These are phyloP conservation scores for Amanita molliuscula DNA, from an alignment of 768 basidiomycete species.

Conservation along the genomic window DNA sequence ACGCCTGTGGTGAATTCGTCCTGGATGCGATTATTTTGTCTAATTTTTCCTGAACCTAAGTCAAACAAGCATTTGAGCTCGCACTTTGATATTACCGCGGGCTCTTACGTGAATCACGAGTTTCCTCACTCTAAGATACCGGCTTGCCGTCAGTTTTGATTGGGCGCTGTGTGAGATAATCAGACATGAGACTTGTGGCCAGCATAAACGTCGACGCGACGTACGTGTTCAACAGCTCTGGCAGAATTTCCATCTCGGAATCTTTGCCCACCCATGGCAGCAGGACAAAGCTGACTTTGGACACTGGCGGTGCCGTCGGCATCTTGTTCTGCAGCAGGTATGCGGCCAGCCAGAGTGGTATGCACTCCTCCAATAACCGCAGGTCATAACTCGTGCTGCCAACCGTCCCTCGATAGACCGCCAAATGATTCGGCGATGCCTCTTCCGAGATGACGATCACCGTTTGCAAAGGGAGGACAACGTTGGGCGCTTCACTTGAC, in stretches of 20 bases:
- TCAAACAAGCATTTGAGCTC: background rate
- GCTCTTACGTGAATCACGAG: constrained; percentile 66
- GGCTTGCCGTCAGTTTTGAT: constrained; percentile 81
- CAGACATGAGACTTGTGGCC: background rate
- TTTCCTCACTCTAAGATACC: constrained; percentile 79
- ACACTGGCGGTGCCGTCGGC: constrained; percentile 34
- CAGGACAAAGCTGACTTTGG: constrained; percentile 85
- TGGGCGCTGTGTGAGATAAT: constrained; percentile 37
- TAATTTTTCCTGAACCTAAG: constrained; percentile 75
- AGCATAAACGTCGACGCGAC: constrained; percentile 22
- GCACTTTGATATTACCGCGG: background rate
- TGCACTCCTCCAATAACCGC: constrained; percentile 52
- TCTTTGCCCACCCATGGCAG: constrained; percentile 64
- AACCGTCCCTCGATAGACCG: constrained; percentile 67
- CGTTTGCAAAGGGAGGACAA: constrained; percentile 48
- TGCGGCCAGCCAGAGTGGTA: constrained; percentile 87
- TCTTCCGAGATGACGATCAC: constrained; percentile 78
- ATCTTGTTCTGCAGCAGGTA: constrained; percentile 66
- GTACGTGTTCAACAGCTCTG: constrained; percentile 80
- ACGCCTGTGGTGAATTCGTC: constrained; percentile 8
- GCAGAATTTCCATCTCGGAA: constrained; percentile 48
- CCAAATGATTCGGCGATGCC: constrained; percentile 59
- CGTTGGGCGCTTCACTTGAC: constrained; percentile 59
- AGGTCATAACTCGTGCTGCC: constrained; percentile 35
- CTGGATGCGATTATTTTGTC: constrained; percentile 29